A percentile compares a stretch with the other conserved stretches of the same genome.
Conservation (phyloP, 2,329 filamentous ascomycete species). For the Fusarium ambrosium region DNA sequence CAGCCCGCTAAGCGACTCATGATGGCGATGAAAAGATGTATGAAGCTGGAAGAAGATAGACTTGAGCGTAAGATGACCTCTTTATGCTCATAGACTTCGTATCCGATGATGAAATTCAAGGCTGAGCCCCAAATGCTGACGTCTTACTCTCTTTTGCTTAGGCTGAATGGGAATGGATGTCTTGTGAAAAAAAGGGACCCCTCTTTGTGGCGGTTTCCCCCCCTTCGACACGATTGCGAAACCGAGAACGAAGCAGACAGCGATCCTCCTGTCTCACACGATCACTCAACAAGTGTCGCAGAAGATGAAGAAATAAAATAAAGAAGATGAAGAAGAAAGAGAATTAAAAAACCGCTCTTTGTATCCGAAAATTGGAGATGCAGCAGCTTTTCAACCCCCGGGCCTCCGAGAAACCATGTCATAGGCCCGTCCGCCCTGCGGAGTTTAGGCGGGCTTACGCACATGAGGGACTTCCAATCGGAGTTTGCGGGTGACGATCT, state of each 20-base stretch:
- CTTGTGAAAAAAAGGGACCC: conserved; percentile 14
- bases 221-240: conserved; percentile 11
- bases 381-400: conserved; percentile 11
- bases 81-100: background rate
- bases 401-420: conserved; percentile 31
- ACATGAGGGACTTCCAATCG: conserved; percentile 23
- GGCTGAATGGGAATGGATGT: conserved; percentile 29
- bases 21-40: conserved; percentile 9
- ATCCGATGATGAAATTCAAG: background rate
- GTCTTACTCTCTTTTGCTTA: conserved; percentile 34
- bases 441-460: conserved; percentile 39
- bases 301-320: too few relatives aligned
- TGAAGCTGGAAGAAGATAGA: background rate
- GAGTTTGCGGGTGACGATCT: conserved; percentile 22
- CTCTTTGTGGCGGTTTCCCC: conserved; percentile 37
- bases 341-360: conserved; percentile 26
- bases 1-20: conserved; percentile 66
- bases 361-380: conserved; percentile 16
- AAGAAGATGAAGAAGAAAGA: background rate
- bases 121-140: conserved; percentile 40
- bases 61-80: background rate
- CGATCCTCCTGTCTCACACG: background rate
- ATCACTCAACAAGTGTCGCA: background rate
- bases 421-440: conserved; percentile 19
- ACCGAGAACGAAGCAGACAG: background rate